Base-by-base conservation (phyloP, 192 early-diverging fungal genomes). In the Globomyces pollinis-pini region DNA sequence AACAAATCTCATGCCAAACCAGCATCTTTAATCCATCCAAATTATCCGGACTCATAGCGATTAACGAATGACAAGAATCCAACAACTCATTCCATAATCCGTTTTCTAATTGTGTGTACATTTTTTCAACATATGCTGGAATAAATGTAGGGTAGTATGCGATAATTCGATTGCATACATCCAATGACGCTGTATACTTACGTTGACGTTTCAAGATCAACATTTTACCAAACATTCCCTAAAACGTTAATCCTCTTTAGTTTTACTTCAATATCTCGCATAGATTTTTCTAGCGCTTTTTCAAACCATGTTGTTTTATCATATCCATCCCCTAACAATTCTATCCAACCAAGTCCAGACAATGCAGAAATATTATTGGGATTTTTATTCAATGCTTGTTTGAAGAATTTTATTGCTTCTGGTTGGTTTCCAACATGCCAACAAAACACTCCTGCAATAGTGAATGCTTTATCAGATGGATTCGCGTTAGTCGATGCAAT, bases 51-150 rank as follows among this genome's bases (percentile, higher is more conserved):
- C 36, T 33, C 42, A 70, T 21, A 0, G 49, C 60, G 15, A 57
- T 26, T 21, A 80, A 45, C 29, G 63, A 39, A 34, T 80, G 73
- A 0, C 74, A 66, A 1, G 77, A 65, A 50, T 82, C 77, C 1
- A 70, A 38, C 2, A 64, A 63, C 47, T 71, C 70, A 29, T 82
- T 74, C 76, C 77, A 82, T 3, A 63, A 57, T 16, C 50, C 54
- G 35, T 75, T 47, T 43, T 79, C 72, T 12, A 79, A 58, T 12
- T 68, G 51, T 9, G 76, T 50, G 41, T 74, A 75, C 67, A 77
- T 72, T 4, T 72, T 57, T 43, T 79, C 77, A 26, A 82, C 68
- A 59, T 71, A 69, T 0, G 79, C 79, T 1, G 79, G 79, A 3
- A 75, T 32, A 42, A 79, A 82, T 8, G 21, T 34, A 13, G 72